Percentiles rank a stretch among this genome's conserved stretches.
Conservation (phyloP, 805 yeast species). For the Spathaspora boniae region DNA sequence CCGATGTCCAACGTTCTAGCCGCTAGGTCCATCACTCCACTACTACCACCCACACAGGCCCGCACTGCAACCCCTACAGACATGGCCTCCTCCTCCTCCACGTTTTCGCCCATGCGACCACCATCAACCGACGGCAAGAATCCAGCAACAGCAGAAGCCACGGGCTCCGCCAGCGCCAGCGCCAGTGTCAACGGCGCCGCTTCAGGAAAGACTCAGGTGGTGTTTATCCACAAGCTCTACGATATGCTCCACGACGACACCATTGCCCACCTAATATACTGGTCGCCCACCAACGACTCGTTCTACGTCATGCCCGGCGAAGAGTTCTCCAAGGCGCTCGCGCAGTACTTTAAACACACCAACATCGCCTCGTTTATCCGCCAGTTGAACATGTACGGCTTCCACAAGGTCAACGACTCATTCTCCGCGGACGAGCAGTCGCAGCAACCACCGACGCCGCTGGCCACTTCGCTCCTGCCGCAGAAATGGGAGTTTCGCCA, state of each 20-base stretch:
- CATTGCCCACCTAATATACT: conserved; percentile 76
- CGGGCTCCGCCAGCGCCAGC: background rate
- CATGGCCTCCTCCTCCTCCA: background rate
- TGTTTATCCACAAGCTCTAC: conserved; percentile 84
- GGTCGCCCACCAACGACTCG: conserved; percentile 69
- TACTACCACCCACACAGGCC: conserved; percentile 31
- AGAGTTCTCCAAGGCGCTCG: conserved; percentile 73
- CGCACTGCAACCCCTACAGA: conserved; percentile 17
- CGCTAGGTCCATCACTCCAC: conserved; percentile 7
- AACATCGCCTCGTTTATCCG: conserved; percentile 42
- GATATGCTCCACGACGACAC: conserved; percentile 81
- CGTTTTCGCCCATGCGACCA: background rate
- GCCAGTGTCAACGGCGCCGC: background rate
- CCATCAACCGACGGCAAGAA: background rate
- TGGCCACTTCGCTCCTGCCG: conserved; percentile 1
- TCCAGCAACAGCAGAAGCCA: background rate
- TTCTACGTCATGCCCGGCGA: conserved; percentile 84
- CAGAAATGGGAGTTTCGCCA: conserved; percentile 84
- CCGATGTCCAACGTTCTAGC: no score
- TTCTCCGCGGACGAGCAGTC: conserved; percentile 21
- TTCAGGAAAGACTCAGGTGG: conserved; percentile 37
- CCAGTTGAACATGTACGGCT: conserved; percentile 45
- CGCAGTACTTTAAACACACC: conserved; percentile 49
- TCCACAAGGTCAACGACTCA: conserved; percentile 42
- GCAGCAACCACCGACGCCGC: conserved; percentile 2